phyloP scores from a whole-genome alignment of 805 yeast species.

The Brettanomyces custersianus region DNA sequence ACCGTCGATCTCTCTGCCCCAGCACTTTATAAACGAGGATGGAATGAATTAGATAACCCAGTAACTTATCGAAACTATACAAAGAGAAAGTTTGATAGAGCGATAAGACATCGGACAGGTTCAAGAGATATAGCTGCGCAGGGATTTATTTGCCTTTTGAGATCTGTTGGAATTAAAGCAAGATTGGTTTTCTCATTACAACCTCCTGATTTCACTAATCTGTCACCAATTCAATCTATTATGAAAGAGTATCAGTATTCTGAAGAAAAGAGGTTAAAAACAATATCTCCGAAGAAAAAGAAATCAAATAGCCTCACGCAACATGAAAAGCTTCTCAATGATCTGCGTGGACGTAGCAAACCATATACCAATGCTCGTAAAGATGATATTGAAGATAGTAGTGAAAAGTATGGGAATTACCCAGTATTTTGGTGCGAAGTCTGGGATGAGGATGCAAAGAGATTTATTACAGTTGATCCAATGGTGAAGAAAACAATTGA shows the following conservation, averaged over 20 bases:
- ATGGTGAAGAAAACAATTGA: conserved; percentile 56
- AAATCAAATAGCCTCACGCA: conserved; percentile 11
- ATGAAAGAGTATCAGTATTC: conserved; percentile 7
- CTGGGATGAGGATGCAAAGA: conserved; percentile 65
- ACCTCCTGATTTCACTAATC: conserved; percentile 73
- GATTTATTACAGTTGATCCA: conserved; percentile 87
- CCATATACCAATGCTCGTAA: conserved; percentile 10
- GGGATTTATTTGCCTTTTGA: conserved; percentile 70
- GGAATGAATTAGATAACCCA: conserved; percentile 36
- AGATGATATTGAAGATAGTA: conserved; percentile 6
- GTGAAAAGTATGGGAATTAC: conserved; percentile 20
- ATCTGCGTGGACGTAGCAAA: conserved; percentile 18
- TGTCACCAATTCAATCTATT: conserved; percentile 13
- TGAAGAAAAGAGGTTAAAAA: not conserved
- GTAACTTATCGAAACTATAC: conserved; percentile 19
- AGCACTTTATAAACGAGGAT: conserved; percentile 33
- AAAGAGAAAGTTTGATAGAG: conserved; percentile 33
- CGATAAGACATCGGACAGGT: conserved; percentile 46
- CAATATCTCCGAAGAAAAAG: conserved; percentile 3
- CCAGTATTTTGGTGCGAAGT: conserved; percentile 94
- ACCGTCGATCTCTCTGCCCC: conserved; percentile 34
- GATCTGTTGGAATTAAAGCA: conserved; percentile 64
- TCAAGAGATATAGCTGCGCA: conserved; percentile 76
- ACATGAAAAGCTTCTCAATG: conserved; percentile 21
- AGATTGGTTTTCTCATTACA: conserved; percentile 78